Evolutionary conservation across 306 rosid genomes (phyloP).

Genomic region (Purshia tridentata): DNA sequence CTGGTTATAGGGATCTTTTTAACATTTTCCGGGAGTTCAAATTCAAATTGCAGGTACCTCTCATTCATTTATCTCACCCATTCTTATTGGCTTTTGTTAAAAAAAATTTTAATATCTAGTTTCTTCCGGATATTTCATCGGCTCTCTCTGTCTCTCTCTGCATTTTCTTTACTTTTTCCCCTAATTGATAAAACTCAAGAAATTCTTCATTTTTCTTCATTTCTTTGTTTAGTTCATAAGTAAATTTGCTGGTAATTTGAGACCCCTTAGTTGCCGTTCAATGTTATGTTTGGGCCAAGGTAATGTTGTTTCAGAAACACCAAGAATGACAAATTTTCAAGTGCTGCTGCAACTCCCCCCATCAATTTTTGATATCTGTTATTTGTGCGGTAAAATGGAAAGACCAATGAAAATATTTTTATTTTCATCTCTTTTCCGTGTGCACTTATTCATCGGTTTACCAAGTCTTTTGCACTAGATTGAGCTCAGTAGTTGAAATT

Average conservation of each 20-base stretch:
- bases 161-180: too few relatives aligned
- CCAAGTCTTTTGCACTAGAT: not conserved
- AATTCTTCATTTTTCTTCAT: too few relatives aligned
- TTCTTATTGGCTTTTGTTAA: not conserved
- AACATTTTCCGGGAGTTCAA: constrained; percentile 71
- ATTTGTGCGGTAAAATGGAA: not conserved
- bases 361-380: constrained; percentile 27
- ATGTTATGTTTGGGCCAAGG: not conserved
- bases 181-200: too few relatives aligned
- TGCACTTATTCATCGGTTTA: not conserved
- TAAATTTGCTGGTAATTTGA: not conserved
- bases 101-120: too few relatives aligned
- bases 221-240: not conserved
- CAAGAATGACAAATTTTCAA: constrained; percentile 59
- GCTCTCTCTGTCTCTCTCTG: too few relatives aligned
- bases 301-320: constrained; percentile 27
- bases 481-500: constrained; percentile 19
- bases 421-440: not conserved
- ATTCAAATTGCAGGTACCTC: constrained; percentile 75
- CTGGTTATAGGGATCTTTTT: constrained; percentile 89
- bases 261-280: not conserved
- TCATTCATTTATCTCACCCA: constrained; percentile 14
- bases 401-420: not conserved
- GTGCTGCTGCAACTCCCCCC: constrained; percentile 56
- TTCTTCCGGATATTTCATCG: too few relatives aligned